These are phyloP conservation scores for Raphanus raphanistrum DNA, from an alignment of 345 rosid species.

Conservation along the genomic window DNA sequence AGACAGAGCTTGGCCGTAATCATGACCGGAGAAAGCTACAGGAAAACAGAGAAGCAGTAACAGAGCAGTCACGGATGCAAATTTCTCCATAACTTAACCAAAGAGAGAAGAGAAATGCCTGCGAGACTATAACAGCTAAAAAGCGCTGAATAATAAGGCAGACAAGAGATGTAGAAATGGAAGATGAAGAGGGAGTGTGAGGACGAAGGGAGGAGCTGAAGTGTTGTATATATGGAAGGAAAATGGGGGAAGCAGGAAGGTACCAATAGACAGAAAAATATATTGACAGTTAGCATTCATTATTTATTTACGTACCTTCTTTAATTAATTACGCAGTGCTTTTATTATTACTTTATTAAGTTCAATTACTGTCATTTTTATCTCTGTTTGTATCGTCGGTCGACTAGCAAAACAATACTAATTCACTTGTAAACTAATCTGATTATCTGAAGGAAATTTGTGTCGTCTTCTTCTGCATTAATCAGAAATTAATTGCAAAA, in stretches of 20 bases:
- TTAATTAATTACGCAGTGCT: conserved; percentile 10
- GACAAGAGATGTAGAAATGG: not conserved
- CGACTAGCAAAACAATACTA: not conserved
- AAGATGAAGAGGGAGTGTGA: conserved; percentile 25
- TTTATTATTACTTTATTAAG: not conserved
- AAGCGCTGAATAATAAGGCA: not conserved
- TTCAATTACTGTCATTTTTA: not conserved
- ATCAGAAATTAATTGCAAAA: conserved; percentile 8
- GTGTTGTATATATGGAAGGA: conserved; percentile 52
- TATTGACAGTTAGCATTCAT: conserved; percentile 42
- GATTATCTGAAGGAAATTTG: conserved; percentile 19
- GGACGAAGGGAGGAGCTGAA: conserved; percentile 31
- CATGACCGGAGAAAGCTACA: conserved; percentile 71
- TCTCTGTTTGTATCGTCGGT: conserved; percentile 6
- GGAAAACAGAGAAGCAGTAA: conserved; percentile 62
- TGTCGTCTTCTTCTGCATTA: conserved; percentile 18
- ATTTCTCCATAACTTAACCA: conserved; percentile 24
- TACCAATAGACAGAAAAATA: conserved; percentile 37
- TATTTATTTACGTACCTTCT: conserved; percentile 1
- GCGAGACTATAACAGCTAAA: conserved; percentile 49
- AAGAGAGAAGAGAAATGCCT: conserved; percentile 9
- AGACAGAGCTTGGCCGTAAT: conserved; percentile 82
- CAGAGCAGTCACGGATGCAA: conserved; percentile 46
- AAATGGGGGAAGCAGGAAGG: conserved; percentile 59
- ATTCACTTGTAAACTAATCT: conserved; percentile 11